Evolutionary conservation across 371 early-diverging fungal species (phyloP), one percentile per base, ranked within the genome.

Genomic region (Circinella minor): DNA sequence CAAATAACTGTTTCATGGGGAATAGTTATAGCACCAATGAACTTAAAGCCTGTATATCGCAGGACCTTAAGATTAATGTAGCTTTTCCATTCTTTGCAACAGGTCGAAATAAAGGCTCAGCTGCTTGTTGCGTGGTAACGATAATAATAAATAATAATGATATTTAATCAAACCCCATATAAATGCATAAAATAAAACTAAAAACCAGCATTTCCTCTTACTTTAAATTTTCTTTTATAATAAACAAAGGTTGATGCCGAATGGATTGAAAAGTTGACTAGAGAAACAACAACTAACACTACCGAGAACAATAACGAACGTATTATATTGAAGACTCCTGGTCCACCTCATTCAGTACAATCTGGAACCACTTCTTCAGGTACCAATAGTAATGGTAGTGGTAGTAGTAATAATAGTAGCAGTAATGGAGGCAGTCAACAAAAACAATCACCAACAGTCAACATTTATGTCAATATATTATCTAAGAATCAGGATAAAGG

Each of bases 91-190:
- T 84, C 66, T 85, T 88, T 55, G 82, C 90, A 1, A 79, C 80
- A 34, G 88, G 84, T 39, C 79, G 83, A 39, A 68, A 78, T 38
- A 71, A 79, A 15, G 86, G 89, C 7, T 81, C 85, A 46, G 84
- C 85, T 36, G 89, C 87, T 10, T 90, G 90, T 70, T 88, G 89
- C 72, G 87, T 90, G 74, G 89, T 88, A 88, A 67, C 3, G 27
- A 70, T 47, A 47, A 47, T 47, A 47, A 15, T 15, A 47, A 27
- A 27, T 27, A 27, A 27, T 2, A 27, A 27, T 27, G 27, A 27
- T 27, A 27, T 0, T 27, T 27, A 27, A 27, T 27, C 27, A 27
- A 27, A 27, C 27, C 59, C 37, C 14, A n/a, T 34, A 11, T 20
- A 67, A 36, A 18, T 57, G 34, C 36, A 66, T 39, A 36, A 37